A percentile compares a stretch with the other conserved stretches of the same genome.
These are phyloP conservation scores for Candida patagonica DNA, from an alignment of 805 yeast genomes.

Conservation along the genomic window DNA sequence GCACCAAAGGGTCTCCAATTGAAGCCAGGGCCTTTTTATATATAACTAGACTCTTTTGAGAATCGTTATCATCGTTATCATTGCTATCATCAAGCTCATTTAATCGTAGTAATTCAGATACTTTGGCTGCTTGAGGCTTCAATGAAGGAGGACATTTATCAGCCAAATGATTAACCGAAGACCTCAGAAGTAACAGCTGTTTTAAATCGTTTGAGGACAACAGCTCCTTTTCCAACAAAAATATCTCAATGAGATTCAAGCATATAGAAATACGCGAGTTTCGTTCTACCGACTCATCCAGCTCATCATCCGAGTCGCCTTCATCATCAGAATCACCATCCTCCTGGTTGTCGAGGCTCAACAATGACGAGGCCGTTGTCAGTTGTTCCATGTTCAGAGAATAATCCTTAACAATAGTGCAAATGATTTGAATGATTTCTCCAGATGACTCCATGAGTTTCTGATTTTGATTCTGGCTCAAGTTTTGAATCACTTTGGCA, in stretches of 20 bases:
- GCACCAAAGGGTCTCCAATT: conserved; percentile 69
- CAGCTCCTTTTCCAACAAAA: conserved; percentile 1
- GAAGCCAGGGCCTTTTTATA: conserved; percentile 54
- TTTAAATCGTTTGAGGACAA: conserved; percentile 20
- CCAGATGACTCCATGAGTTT: conserved; percentile 45
- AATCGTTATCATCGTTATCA: conserved; percentile 13
- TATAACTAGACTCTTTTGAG: conserved; percentile 5
- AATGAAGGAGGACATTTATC: conserved; percentile 10
- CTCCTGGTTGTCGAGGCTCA: conserved; percentile 14
- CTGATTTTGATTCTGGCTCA: conserved; percentile 51
- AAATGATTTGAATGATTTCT: conserved; percentile 45
- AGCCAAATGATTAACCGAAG: neutral
- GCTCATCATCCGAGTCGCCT: conserved; percentile 19
- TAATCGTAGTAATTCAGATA: conserved; percentile 15
- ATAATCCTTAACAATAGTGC: conserved; percentile 31
- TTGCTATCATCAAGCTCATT: conserved; percentile 4
- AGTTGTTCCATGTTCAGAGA: conserved; percentile 22
- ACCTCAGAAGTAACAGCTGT: conserved; percentile 1
- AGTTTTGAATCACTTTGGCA: conserved; percentile 52
- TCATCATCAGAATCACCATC: conserved; percentile 9
- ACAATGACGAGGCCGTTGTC: conserved; percentile 21
- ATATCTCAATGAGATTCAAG: conserved; percentile 13
- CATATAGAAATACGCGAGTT: conserved; percentile 21
- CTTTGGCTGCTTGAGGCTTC: conserved; percentile 15
- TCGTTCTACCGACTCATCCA: conserved; percentile 22